These are phyloP conservation scores for Teunomyces panamensis DNA, from an alignment of 805 yeast genomes.

Conservation along the genomic window DNA sequence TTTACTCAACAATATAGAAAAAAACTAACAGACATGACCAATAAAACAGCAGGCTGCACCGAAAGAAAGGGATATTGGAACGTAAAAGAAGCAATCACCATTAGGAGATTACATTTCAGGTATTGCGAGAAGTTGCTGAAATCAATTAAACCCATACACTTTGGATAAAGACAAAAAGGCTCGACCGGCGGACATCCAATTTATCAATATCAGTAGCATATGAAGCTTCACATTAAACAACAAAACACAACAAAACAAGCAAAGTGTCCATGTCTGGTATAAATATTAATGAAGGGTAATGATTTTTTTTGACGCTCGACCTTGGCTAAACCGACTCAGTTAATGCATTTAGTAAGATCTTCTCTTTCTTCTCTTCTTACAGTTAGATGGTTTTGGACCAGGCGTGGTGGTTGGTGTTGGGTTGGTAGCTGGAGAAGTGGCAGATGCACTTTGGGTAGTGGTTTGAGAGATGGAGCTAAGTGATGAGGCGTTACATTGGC, in stretches of 20 bases:
- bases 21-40: background rate
- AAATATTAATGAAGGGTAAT: conserved; percentile 2
- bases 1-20: background rate
- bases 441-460: conserved; percentile 16
- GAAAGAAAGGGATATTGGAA: background rate
- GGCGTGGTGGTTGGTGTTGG: conserved; percentile 8
- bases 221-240: background rate
- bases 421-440: conserved; percentile 12
- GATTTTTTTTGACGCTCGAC: background rate
- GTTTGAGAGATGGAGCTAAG: conserved; percentile 25
- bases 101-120: background rate
- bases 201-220: background rate
- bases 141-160: background rate
- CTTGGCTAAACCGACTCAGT: background rate
- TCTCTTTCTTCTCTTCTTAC: conserved; percentile 23
- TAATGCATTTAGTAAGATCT: conserved; percentile 19
- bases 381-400: conserved; percentile 1
- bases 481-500: conserved; percentile 32
- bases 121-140: background rate
- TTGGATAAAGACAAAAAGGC: background rate
- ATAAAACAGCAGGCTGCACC: conserved; percentile 1
- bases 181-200: background rate
- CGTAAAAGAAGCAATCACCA: background rate
- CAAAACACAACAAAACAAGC: background rate
- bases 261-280: background rate